Conservation (phyloP, 192 early-diverging fungal species). For the Pilobolus umbonatus region DNA sequence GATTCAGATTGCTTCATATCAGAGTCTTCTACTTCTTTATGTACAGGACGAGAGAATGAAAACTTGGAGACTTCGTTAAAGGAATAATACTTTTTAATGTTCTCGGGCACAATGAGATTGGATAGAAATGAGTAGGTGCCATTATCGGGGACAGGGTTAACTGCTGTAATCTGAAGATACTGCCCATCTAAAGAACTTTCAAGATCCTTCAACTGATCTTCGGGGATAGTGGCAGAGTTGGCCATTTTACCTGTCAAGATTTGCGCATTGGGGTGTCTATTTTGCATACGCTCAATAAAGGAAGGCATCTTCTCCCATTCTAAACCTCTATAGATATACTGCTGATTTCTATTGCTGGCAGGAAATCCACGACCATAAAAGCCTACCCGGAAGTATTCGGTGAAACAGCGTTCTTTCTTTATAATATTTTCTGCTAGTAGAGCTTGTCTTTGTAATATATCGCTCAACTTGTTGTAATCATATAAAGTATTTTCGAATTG, state of each 20-base stretch:
- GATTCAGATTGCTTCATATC: constrained; percentile 42
- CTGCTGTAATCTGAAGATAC: constrained; percentile 65
- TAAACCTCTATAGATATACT: constrained; percentile 65
- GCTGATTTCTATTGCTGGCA: constrained; percentile 48
- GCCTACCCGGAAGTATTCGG: constrained; percentile 67
- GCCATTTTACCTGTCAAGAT: constrained; percentile 42
- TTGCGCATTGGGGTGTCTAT: constrained; percentile 56
- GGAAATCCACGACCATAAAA: constrained; percentile 64
- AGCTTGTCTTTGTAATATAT: constrained; percentile 51
- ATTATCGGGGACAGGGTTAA: constrained; percentile 54
- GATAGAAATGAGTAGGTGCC: constrained; percentile 10
- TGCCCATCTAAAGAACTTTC: constrained; percentile 37
- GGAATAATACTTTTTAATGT: constrained; percentile 58
- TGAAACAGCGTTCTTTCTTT: constrained; percentile 48
- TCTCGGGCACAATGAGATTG: constrained; percentile 38
- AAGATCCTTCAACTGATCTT: constrained; percentile 43
- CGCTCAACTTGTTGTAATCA: constrained; percentile 52
- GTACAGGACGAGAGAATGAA: constrained; percentile 59
- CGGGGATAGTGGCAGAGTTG: constrained; percentile 15
- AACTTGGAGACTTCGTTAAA: constrained; percentile 63
- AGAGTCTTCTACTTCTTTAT: constrained; percentile 21
- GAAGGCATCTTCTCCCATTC: constrained; percentile 73
- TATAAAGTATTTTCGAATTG: constrained; percentile 53
- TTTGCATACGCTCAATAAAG: constrained; percentile 66
- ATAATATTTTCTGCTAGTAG: constrained; percentile 44